Conservation (phyloP, 2,329 filamentous ascomycete genomes). For the Hymenoscyphus albidus region DNA sequence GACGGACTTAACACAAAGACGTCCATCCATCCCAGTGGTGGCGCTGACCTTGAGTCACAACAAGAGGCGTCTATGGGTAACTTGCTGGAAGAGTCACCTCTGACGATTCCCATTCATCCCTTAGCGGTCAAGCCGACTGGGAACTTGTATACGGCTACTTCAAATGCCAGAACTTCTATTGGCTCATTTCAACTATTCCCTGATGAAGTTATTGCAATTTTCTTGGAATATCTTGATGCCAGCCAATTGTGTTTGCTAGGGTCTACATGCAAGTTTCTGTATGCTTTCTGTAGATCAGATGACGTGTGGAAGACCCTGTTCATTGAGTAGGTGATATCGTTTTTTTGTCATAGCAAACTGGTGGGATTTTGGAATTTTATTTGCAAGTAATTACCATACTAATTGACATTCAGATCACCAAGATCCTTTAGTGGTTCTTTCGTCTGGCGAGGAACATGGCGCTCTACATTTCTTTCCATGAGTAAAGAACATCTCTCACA, state of each 20-base stretch:
- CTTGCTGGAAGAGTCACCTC: conserved; percentile 34
- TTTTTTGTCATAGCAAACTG: background rate
- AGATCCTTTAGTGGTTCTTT: conserved; percentile 32
- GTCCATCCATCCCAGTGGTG: conserved; percentile 21
- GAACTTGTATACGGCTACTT: conserved; percentile 67
- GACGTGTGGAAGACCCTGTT: conserved; percentile 88
- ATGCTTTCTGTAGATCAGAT: conserved; percentile 78
- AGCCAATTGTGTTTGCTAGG: conserved; percentile 61
- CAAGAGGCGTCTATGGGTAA: background rate
- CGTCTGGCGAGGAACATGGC: conserved; percentile 79
- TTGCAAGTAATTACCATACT: background rate
- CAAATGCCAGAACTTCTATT: conserved; percentile 62
- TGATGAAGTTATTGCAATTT: conserved; percentile 72
- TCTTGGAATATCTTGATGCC: conserved; percentile 73
- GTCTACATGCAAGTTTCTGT: conserved; percentile 77
- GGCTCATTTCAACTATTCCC: conserved; percentile 67
- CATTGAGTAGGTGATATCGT: conserved; percentile 65
- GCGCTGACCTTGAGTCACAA: conserved; percentile 21
- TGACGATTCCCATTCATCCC: conserved; percentile 71
- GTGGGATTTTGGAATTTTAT: background rate
- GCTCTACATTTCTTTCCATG: conserved; percentile 68
- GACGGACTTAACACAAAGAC: conserved; percentile 5
- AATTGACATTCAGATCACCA: conserved; percentile 25
- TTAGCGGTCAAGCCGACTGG: conserved; percentile 82
- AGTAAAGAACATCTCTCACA: conserved; percentile 47